phyloP scores from a whole-genome alignment of 2,329 filamentous ascomycete genomes.

The Pseudogymnoascus sp. region DNA sequence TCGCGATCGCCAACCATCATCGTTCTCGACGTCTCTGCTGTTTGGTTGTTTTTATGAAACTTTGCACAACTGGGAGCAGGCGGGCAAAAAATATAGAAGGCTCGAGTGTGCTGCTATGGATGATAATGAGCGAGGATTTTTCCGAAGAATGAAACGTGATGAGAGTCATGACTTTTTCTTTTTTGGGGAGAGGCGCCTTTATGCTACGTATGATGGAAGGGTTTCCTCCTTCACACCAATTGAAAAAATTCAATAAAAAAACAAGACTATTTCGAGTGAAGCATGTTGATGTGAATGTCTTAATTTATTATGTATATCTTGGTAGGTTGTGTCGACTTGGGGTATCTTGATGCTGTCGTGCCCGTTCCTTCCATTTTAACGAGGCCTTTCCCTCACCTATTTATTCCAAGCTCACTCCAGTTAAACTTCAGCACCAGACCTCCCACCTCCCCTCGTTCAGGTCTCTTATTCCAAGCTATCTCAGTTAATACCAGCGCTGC shows the following conservation, averaged over 20 bases:
- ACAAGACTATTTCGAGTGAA: not conserved
- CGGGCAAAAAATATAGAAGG: constrained; percentile 6
- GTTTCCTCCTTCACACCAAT: constrained; percentile 4
- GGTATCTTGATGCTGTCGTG: not conserved
- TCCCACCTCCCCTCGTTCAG: not conserved
- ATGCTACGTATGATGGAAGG: constrained; percentile 1
- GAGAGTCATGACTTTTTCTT: constrained; percentile 6
- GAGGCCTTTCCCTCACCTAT: not conserved
- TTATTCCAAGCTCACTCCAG: not conserved
- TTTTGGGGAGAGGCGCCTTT: constrained; percentile 4
- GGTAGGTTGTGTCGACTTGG: too few relatives aligned
- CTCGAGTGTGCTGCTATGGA: constrained; percentile 6
- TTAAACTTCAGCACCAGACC: not conserved
- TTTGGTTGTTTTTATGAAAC: constrained; percentile 7
- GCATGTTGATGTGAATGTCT: not conserved
- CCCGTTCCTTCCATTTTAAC: not conserved
- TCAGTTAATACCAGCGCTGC: not conserved
- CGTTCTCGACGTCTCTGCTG: constrained; percentile 6
- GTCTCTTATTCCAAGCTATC: too few relatives aligned
- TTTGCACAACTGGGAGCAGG: constrained; percentile 4
- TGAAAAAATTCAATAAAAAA: constrained; percentile 6
- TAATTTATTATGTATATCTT: not conserved
- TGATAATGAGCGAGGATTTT: constrained; percentile 7
- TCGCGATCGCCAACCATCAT: constrained; percentile 4
- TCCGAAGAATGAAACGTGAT: constrained; percentile 6